Conservation (phyloP, 2,329 filamentous ascomycete genomes). For the Colletotrichum sp. region DNA sequence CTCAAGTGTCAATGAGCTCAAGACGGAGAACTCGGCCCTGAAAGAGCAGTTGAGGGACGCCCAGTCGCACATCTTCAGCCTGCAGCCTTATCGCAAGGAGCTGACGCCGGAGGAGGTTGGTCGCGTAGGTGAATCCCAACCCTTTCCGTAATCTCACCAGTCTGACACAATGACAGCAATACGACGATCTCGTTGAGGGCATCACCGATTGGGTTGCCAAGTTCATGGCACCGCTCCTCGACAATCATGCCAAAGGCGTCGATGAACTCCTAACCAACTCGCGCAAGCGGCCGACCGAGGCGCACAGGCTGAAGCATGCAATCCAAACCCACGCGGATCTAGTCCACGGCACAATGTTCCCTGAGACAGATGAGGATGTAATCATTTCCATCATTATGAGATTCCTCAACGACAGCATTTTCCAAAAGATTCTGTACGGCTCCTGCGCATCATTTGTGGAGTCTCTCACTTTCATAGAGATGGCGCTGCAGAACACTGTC, state of each 20-base stretch:
- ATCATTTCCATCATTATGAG: slow-evolving; percentile 38
- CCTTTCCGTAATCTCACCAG: no score
- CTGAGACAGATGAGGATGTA: slow-evolving; percentile 43
- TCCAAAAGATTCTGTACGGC: slow-evolving; percentile 36
- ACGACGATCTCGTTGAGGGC: slow-evolving; percentile 35
- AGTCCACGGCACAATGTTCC: slow-evolving; percentile 32
- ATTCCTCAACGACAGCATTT: slow-evolving; percentile 38
- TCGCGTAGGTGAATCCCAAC: slow-evolving; percentile 28
- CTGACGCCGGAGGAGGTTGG: slow-evolving; percentile 40
- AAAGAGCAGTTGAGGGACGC: slow-evolving; percentile 37
- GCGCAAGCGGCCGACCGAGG: slow-evolving; percentile 28
- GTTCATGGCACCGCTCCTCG: slow-evolving; percentile 34
- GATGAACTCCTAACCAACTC: slow-evolving; percentile 25
- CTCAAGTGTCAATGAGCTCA: slow-evolving; percentile 24
- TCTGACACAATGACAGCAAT: slow-evolving; percentile 34
- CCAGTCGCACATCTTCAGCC: slow-evolving; percentile 44
- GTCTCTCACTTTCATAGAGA: slow-evolving; percentile 36
- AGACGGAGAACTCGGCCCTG: slow-evolving; percentile 30
- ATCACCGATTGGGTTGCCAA: slow-evolving; percentile 40
- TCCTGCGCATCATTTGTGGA: slow-evolving; percentile 25
- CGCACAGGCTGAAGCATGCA: slow-evolving; percentile 27
- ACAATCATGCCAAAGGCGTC: slow-evolving; percentile 28
- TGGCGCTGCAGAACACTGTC: slow-evolving; percentile 35
- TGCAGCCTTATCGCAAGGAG: slow-evolving; percentile 44
- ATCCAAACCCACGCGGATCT: slow-evolving; percentile 36